Evolutionary conservation across 225 moss, liverwort and hornwort species (phyloP), one percentile per base, ranked within the genome.

Genomic region (Ulota crispa): DNA sequence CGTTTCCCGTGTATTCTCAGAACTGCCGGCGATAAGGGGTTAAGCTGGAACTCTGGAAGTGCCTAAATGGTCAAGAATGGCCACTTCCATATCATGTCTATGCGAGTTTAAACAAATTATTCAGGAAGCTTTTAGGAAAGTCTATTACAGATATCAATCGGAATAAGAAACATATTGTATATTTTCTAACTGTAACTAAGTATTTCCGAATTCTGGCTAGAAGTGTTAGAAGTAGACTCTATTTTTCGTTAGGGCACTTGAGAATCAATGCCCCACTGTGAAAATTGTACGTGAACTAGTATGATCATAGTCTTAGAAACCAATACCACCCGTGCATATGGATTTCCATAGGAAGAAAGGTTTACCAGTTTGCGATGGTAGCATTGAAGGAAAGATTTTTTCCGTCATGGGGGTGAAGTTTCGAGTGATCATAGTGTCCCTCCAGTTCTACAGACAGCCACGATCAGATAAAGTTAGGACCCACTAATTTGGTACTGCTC

Each of bases 381-480:
- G 59, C 77, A 88, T 65, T 32, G 88, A 80, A 64, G 88, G 83
- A 41, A 69, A 85, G 32, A 85, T 69, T 70, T 80, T 85, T 57
- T 88, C 85, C 31, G 88, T 88, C 88, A 85, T 88, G 31, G 88
- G 88, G 23, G 88, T 88, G 41, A 71, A 85, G 77, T 85, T 85
- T 77, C 85, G 80, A 77, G 85, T 85, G 72, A 85, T 61, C 88
- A 85, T 88, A 28, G 85, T 75, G 66, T 87, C 87, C 54, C 87
- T 87, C 87, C 85, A 88, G 79, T 62, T 82, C 88, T 88, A 83
- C 73, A 78, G 39, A 70, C 43, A 70, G 20, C 55, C 55, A 81
- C 21, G 39, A 41, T 26, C 37, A 77, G 23, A 43, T 23, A 23
- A 11, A 15, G 24, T 75, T 11, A 83, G 68, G 39, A 70, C 6